Percentiles rank a stretch among this genome's conserved stretches.
Conservation (phyloP, 1,284 basidiomycete species). For the Fomes fomentarius region DNA sequence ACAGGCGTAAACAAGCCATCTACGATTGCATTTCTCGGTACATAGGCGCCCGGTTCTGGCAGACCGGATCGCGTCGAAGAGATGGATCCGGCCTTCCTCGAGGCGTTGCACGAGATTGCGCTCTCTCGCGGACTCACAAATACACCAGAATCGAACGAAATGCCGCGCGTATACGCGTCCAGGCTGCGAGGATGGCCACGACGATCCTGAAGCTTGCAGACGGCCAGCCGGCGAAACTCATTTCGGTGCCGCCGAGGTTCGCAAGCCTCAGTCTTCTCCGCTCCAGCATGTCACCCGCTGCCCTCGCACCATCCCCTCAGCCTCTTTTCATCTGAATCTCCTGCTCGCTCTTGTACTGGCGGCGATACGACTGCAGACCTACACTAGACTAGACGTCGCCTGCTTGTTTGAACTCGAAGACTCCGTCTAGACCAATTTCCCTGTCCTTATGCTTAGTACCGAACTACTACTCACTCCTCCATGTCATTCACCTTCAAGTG, state of each 20-base stretch:
- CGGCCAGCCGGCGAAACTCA: slow-evolving; percentile 10
- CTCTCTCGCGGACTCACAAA: no score
- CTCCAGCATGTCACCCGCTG: slow-evolving; percentile 20
- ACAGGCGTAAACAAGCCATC: slow-evolving; percentile 20
- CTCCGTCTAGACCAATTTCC: background rate
- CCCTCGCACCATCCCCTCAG: background rate
- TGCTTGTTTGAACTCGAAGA: background rate
- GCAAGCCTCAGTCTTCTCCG: slow-evolving; percentile 21
- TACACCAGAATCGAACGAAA: no score
- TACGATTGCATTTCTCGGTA: background rate
- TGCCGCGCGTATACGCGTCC: no score
- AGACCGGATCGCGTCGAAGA: background rate
- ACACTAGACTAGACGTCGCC: background rate
- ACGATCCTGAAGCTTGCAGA: background rate
- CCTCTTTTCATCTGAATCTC: background rate
- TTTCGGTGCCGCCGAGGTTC: slow-evolving; percentile 22
- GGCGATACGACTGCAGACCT: slow-evolving; percentile 1
- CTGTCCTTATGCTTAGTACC: slow-evolving; percentile 16
- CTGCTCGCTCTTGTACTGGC: background rate
- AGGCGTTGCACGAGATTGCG: no score
- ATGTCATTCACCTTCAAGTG: slow-evolving; percentile 99
- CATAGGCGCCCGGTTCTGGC: slow-evolving; percentile 3
- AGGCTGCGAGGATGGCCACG: background rate
- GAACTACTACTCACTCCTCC: slow-evolving; percentile 4
- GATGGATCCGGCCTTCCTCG: background rate